Evolutionary conservation across 768 basidiomycete species (phyloP), one percentile per base, ranked within the genome.

Genomic region (Porphyrellus cyaneotinctus): DNA sequence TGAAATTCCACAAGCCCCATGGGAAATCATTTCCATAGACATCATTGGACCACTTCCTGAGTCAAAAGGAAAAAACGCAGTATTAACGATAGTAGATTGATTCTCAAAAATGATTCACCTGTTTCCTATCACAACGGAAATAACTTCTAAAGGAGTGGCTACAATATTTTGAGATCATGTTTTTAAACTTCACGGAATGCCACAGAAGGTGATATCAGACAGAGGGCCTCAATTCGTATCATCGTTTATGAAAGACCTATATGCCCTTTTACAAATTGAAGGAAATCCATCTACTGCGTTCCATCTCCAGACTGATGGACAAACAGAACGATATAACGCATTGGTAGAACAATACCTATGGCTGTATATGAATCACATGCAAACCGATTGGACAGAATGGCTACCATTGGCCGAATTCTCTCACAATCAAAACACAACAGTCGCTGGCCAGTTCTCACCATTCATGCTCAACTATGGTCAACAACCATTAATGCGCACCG

Each of bases 71-170:
- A 33, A 56, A 7, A 49, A 64, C 31, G 43, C 43, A 12, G 56
- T 64, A 2, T 22, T 64, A 0, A 35, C 49, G 1, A 22, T 61
- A 2, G 45, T 63, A 0, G 59, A 61, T 22, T 18, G 22, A 0
- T 53, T 63, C 15, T 28, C 53, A 0, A 63, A 63, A 23, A 58
- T 57, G 52, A 28, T 59, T 0, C 45, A 60, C 0, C 12, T 63
- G 1, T 32, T 69, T 5, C 66, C 66, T 1, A 13, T 26, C 9
- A 4, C 24, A 4, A 24, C 9, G 2, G 15, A 12, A 24, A 42
- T 42, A 3, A 57, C 61, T 0, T 47, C 56, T 20, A 60, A 58
- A 6, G 43, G 62, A 1, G 17, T 58, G 2, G 67, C 70, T 3
- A 17, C 33, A 2, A 44, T 63, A 0, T 68, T 53, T 28, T 24